Evolutionary conservation across 306 rosid genomes (phyloP), one percentile per base, ranked within the genome.

Genomic region (Pachyrhizus erosus): DNA sequence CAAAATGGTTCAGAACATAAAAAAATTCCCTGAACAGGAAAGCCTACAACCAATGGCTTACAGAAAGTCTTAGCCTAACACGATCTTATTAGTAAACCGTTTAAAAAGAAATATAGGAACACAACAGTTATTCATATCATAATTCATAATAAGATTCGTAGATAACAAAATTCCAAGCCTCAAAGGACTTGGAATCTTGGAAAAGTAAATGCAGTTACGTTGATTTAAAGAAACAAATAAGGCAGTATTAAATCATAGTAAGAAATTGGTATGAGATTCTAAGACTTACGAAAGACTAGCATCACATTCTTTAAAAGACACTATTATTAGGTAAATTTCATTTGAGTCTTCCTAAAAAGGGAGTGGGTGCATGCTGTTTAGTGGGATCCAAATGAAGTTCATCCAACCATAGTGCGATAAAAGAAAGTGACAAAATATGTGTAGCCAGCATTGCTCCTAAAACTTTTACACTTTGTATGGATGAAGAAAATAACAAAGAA

Each of bases 1-100:
- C 29, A 45, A 66, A 65, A 79, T 40, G 70, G 23, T 58, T 20
- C 49, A 52, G 45, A 67, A 73, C 61, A 77, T 20, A 18, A 21
- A 62, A 60, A 26, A 24, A 26, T 17, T 20, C 7, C 48, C 9
- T 69, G 70, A 39, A 12, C 12, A 69, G 8, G 70, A 26, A 67
- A 21, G 15, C 64, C 69, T 24, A 67, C 7, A 73, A 67, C 52
- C 12, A 58, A 39, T 52, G 43, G 58, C 17, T 31, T 79, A 70
- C 15, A 43, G 9, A 15, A 73, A 66, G 23, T 71, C 2, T 34
- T 65, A 9, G 52, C 31, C 60, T 33, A 14, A 62, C 49, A 74
- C 20, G 37, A 65, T 57, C 54, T 70, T 60, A 33, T 37, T 40
- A 14, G 68, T 23, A 62, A 57, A 57, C 40, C 46, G 46, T 58